A percentile compares a stretch with the other conserved stretches of the same genome.
Evolutionary conservation across 2,329 filamentous ascomycete species (phyloP).

Genomic region (Fusarium sp.): DNA sequence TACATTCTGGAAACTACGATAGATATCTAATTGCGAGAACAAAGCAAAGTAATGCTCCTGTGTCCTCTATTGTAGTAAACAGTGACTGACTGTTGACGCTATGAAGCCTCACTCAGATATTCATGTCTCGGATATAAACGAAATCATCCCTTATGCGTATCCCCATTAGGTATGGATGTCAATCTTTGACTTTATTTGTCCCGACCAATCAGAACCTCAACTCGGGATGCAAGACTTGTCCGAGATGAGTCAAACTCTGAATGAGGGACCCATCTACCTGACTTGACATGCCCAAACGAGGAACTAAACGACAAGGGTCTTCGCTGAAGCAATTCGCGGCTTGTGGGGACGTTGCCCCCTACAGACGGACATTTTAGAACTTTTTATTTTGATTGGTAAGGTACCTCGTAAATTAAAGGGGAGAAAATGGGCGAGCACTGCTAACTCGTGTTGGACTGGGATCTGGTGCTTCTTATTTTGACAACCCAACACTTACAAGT

Average conservation of each 20-base stretch:
- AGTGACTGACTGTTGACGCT: background rate
- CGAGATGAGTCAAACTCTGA: slow-evolving; percentile 27
- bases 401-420: background rate
- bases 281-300: slow-evolving; percentile 5
- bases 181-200: slow-evolving; percentile 15
- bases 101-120: background rate
- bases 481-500: background rate
- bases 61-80: background rate
- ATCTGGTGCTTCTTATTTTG: background rate
- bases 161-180: slow-evolving; percentile 3
- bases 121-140: slow-evolving; percentile 11
- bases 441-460: accelerated
- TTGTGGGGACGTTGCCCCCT: slow-evolving; percentile 12
- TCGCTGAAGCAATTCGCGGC: slow-evolving; percentile 20
- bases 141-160: background rate
- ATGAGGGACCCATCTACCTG: slow-evolving; percentile 2
- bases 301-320: background rate
- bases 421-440: background rate
- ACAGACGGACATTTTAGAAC: slow-evolving; percentile 10
- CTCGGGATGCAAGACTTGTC: background rate
- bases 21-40: background rate
- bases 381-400: slow-evolving; percentile 30
- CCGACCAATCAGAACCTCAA: slow-evolving; percentile 3
- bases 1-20: background rate
- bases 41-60: background rate